Evolutionary conservation across 306 rosid genomes (phyloP).

Genomic region (Citrullus amarus): DNA sequence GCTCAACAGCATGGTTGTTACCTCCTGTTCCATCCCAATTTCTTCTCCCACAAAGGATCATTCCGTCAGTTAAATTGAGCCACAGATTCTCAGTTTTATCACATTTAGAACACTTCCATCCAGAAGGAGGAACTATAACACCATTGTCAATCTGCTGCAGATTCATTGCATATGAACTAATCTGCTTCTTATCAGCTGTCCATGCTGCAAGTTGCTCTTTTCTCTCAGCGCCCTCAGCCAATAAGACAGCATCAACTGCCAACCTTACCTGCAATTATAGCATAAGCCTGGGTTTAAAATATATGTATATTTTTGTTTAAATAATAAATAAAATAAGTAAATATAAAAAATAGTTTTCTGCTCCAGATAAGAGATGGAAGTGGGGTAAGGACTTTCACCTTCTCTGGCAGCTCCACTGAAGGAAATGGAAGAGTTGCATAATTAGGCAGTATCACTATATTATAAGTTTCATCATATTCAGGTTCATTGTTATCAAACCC

Average conservation of each 20-base stretch:
- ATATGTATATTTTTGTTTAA: not conserved
- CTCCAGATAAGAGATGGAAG: not conserved
- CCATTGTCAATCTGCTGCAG: slow-evolving; percentile 77
- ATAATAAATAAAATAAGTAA: not conserved
- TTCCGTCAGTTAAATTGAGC: slow-evolving; percentile 88
- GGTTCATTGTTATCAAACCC: slow-evolving; percentile 79
- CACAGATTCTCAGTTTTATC: slow-evolving; percentile 87
- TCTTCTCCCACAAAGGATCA: slow-evolving; percentile 81
- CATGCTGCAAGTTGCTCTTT: slow-evolving; percentile 90
- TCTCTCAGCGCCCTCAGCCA: slow-evolving; percentile 74
- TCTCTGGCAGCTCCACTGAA: slow-evolving; percentile 93
- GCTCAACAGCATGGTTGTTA: slow-evolving; percentile 82
- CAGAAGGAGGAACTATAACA: slow-evolving; percentile 65
- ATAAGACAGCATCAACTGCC: slow-evolving; percentile 75
- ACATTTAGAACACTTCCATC: slow-evolving; percentile 89
- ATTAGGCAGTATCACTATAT: slow-evolving; percentile 61
- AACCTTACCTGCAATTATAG: slow-evolving; percentile 56
- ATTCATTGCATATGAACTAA: slow-evolving; percentile 51
- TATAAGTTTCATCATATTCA: slow-evolving; percentile 60
- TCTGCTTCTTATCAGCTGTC: slow-evolving; percentile 67
- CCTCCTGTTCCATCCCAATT: slow-evolving; percentile 98
- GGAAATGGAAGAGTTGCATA: slow-evolving; percentile 82
- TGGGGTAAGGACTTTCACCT: slow-evolving; percentile 34
- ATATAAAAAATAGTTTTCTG: not conserved
- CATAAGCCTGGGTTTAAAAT: not conserved